Percentiles rank a stretch among this genome's conserved stretches.
These are phyloP conservation scores for Lachancea fermentati DNA, from an alignment of 805 yeast species.

Conservation along the genomic window DNA sequence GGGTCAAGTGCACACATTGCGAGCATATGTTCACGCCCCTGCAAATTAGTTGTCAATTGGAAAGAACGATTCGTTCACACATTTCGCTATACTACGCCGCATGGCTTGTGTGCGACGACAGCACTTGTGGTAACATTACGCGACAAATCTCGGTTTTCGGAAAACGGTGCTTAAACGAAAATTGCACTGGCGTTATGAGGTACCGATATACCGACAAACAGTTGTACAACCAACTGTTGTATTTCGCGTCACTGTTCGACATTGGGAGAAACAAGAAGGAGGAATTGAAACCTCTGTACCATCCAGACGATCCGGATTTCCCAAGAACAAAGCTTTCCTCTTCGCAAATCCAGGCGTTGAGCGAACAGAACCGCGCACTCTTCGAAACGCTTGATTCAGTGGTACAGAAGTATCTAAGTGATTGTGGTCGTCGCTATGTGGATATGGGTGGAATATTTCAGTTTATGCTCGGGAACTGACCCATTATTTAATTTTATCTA, in stretches of 20 bases:
- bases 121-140: constrained; percentile 72
- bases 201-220: constrained; percentile 72
- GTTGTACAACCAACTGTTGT: constrained; percentile 79
- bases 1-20: constrained; percentile 67
- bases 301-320: constrained; percentile 30
- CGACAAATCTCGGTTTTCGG: constrained; percentile 89
- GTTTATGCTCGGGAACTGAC: constrained; percentile 36
- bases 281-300: constrained; percentile 49
- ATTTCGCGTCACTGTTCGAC: constrained; percentile 74
- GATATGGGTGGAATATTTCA: constrained; percentile 79
- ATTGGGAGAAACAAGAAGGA: constrained; percentile 65
- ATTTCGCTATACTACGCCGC: constrained; percentile 80
- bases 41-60: constrained; percentile 66
- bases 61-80: constrained; percentile 59
- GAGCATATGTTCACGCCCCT: constrained; percentile 44
- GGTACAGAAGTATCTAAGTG: constrained; percentile 64
- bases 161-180: constrained; percentile 60
- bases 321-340: constrained; percentile 31
- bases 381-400: constrained; percentile 52
- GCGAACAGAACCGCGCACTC: constrained; percentile 68
- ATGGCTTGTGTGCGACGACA: constrained; percentile 79
- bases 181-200: constrained; percentile 73
- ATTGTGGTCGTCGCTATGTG: constrained; percentile 86
- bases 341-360: constrained; percentile 64
- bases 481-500: background rate